Percentiles rank a stretch among this genome's conserved stretches.
Evolutionary conservation across 495 filamentous ascomycete genomes (phyloP).

Genomic region (Daldinia loculata): DNA sequence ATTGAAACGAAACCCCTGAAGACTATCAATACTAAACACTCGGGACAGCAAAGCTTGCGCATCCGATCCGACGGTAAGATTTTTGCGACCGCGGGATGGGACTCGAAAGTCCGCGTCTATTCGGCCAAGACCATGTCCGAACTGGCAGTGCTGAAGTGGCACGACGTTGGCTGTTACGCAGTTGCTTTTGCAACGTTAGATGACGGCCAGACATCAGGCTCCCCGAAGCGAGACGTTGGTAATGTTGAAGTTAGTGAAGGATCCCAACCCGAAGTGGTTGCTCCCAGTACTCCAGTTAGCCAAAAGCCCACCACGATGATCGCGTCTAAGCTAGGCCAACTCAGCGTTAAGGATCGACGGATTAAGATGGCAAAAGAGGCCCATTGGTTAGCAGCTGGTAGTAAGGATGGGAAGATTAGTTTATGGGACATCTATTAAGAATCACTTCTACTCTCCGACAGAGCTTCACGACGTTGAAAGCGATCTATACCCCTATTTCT

Average conservation of each 20-base stretch:
- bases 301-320: slow-evolving; percentile 10
- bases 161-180: slow-evolving; percentile 88
- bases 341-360: slow-evolving; percentile 69
- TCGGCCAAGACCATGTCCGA: slow-evolving; percentile 82
- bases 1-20: slow-evolving; percentile 59
- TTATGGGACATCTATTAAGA: slow-evolving; percentile 94
- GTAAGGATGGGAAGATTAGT: slow-evolving; percentile 95
- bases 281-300: neutral
- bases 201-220: slow-evolving; percentile 12
- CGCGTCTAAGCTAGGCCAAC: slow-evolving; percentile 44
- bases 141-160: slow-evolving; percentile 95
- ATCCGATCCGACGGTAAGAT: slow-evolving; percentile 84
- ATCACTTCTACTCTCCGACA: neutral
- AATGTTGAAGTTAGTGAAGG: neutral
- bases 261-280: neutral
- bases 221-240: neutral
- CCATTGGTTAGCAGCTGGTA: slow-evolving; percentile 91
- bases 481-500: neutral
- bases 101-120: slow-evolving; percentile 81
- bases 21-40: slow-evolving; percentile 78
- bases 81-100: slow-evolving; percentile 95
- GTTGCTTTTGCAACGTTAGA: slow-evolving; percentile 73
- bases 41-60: slow-evolving; percentile 82
- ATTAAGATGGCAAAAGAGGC: slow-evolving; percentile 69
- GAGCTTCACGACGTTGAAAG: neutral